Evolutionary conservation across 768 basidiomycete genomes (phyloP), one percentile per base, ranked within the genome.

Genomic region (Daedaleopsis nitida): DNA sequence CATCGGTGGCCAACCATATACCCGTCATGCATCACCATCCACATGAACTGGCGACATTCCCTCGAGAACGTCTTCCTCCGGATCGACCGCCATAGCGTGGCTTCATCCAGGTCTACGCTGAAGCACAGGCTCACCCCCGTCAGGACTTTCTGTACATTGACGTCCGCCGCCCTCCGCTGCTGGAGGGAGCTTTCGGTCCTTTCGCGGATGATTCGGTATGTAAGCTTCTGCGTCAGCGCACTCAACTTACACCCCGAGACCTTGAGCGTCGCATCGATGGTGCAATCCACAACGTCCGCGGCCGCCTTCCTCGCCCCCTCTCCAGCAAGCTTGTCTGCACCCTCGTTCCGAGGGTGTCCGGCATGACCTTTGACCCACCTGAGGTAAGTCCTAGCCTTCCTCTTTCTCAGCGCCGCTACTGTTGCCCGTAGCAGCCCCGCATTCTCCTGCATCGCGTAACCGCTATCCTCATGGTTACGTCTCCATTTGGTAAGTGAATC

Each of bases 391-490:
- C 47, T 35, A 16, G 59, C 59, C 17, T 21, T 39, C 11, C 59
- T 17, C 5, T 7, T 6, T 16, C 45, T 34, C 4, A 50, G 35
- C 32, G 35, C 38, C 1, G 47, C 53, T 5, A 60, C 11, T 0
- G 13, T 21, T 2, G 24, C 37, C n/a, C 11, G 11, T 7, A n/a
- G 24, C 14, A 60, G 9, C 5, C 7, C 13, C 3, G 17, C 50
- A 43, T 77, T 75, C 1, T 38, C 14, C 0, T 65, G 49, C 0
- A 42, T 52, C 0, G 70, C 68, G 67, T 64, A 78, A 0, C 76
- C 74, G 0, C 16, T 14, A 42, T 76, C 66, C 43, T 77, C 74
- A 63, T 69, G 67, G 1, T 52, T 49, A 0, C 32, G 7, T 0
- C 65, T 45, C 55, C 65, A 44, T n/a, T 56, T 34, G 3, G 67